Evolutionary conservation across 139 green algal genomes (phyloP), one percentile per base, ranked within the genome.

Genomic region (Ostreobium quekettii): DNA sequence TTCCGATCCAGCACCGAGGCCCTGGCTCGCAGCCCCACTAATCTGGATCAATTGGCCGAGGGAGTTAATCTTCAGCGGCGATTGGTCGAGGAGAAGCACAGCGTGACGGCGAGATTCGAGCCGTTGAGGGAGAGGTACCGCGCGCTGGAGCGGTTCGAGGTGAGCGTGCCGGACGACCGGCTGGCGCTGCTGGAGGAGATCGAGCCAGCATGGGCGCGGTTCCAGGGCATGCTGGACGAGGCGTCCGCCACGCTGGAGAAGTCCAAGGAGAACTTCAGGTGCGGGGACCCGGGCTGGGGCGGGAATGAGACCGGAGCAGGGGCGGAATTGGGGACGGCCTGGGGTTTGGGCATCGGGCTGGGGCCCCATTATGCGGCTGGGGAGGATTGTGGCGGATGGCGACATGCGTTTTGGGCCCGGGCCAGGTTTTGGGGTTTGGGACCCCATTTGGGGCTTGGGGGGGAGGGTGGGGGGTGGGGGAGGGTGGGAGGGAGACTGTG

Each of bases 261-360:
- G 46, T 80, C 78, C 73, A 96, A 96, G 76, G 87, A 96, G 36
- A 83, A 71, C 61, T 94, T 94, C 82, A 67, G 76, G 22, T 62
- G n/a, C 8, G 65, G 8, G 39, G 57, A n/a, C n/a, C n/a, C n/a
- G n/a, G n/a, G 59, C 59, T 33, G 24, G 59, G 46, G 59, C 59
- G 59, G 7, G 59, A 35, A n/a, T n/a, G n/a, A n/a, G n/a, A n/a
- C n/a, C n/a, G n/a, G n/a, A n/a, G n/a, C n/a, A n/a, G n/a, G n/a
- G n/a, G n/a, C n/a, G n/a, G n/a, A n/a, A n/a, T n/a, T n/a, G n/a
- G n/a, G n/a, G n/a, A n/a, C n/a, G n/a, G n/a, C n/a, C n/a, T n/a
- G n/a, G n/a, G n/a, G n/a, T n/a, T n/a, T n/a, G n/a, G n/a, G n/a
- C n/a, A n/a, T n/a, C n/a, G n/a, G n/a, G n/a, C n/a, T n/a, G n/a